Percentiles rank a stretch among this genome's conserved stretches.
Evolutionary conservation across 768 basidiomycete species (phyloP).

Genomic region (Auriscalpium microsporum): DNA sequence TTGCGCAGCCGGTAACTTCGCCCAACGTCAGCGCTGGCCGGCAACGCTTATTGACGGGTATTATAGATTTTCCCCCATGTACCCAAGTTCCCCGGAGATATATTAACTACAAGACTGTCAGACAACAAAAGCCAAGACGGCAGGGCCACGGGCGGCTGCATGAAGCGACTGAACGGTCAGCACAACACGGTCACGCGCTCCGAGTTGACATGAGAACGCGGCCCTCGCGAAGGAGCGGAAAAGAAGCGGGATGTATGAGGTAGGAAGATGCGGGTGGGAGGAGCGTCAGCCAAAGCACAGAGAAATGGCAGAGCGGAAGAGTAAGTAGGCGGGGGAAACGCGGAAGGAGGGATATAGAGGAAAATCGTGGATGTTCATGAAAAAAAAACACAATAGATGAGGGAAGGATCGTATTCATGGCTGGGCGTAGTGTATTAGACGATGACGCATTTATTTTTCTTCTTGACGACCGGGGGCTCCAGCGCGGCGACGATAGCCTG

Average conservation of each 20-base stretch:
- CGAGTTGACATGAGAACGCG: background rate
- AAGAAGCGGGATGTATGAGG: slow-evolving; percentile 17
- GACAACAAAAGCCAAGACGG: slow-evolving; percentile 10
- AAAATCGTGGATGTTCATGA: slow-evolving; percentile 7
- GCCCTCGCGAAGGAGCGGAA: slow-evolving; percentile 3
- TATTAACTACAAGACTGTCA: slow-evolving; percentile 28
- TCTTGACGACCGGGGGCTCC: slow-evolving; percentile 90
- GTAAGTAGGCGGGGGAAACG: slow-evolving; percentile 8
- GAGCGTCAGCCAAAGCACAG: slow-evolving; percentile 10
- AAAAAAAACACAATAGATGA: slow-evolving; percentile 13
- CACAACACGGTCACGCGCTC: too few species aligned
- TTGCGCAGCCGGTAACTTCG: too few species aligned
- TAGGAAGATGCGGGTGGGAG: slow-evolving; percentile 6
- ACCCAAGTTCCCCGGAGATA: slow-evolving; percentile 23
- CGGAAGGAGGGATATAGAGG: slow-evolving; percentile 8
- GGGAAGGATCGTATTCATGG: slow-evolving; percentile 15
- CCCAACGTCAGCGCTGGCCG: too few species aligned
- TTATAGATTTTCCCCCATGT: slow-evolving; percentile 25
- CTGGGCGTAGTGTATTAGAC: slow-evolving; percentile 44
- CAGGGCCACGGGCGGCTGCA: too few species aligned
- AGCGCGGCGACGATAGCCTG: slow-evolving; percentile 98
- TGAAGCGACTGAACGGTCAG: too few species aligned
- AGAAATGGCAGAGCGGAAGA: slow-evolving; percentile 4
- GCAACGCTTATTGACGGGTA: slow-evolving; percentile 20
- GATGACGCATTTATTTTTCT: slow-evolving; percentile 73